Evolutionary conservation across 2,329 filamentous ascomycete genomes (phyloP), one percentile per base, ranked within the genome.

Genomic region (Arthroderma uncinatum): DNA sequence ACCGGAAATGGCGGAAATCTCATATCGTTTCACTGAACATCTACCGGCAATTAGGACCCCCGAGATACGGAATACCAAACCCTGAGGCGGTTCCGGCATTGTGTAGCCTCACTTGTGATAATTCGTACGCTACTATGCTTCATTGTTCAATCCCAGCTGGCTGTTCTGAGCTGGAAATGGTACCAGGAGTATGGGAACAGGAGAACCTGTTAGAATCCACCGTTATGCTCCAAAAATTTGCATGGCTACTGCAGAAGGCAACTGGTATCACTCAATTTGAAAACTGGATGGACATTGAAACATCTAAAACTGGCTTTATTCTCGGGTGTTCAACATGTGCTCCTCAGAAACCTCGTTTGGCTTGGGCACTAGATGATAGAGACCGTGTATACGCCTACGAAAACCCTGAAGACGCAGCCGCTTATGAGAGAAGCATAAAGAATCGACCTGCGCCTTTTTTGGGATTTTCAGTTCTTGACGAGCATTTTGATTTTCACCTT

Each of bases 351-450:
- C 70, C 71, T 10, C 60, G 60, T 28, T 65, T 72, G 7, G 54
- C 68, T 9, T 73, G 71, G 71, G 65, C 66, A 1, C 61, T 66
- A 3, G 61, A 68, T 48, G 60, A 59, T 48, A 65, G 62, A 44
- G 65, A 65, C 4, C 60, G 58, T 12, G 59, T 77, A 19, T 68
- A 68, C 12, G 72, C 78, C 0, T 76, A 75, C 53, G 81, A 83
- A 63, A 74, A 82, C 60, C 73, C 76, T 0, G 64, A 73, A 57
- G 71, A 75, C 59, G 79, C 80, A 30, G 76, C 74, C 1, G 58
- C 65, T 0, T 82, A 76, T 59, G 81, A 83, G 62, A 70, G 72
- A 37, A 69, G 70, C 1, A 64, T 80, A 9, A 82, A 83, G 62
- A 65, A 65, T 16, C 70, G 75, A 10, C 76, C 78, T 1, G 54